phyloP scores from a whole-genome alignment of 768 basidiomycete genomes.

The Tricholoma sp. region DNA sequence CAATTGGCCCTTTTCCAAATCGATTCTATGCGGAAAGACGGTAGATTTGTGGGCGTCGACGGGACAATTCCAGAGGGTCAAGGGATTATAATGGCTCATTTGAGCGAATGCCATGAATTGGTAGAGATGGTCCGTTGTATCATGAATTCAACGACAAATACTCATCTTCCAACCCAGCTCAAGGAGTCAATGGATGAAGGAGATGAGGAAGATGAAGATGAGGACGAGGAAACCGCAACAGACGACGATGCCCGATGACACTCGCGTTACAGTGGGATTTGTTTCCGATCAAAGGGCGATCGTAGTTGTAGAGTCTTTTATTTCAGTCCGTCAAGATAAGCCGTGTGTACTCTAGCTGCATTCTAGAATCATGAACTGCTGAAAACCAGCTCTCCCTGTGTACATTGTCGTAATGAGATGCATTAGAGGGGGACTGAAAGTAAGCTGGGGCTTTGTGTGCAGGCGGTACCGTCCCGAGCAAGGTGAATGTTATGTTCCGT shows the following conservation, averaged over 20 bases:
- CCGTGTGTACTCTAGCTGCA: not conserved
- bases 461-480: not conserved
- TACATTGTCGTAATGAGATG: not conserved
- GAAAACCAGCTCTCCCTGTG: not conserved
- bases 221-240: conserved; percentile 23
- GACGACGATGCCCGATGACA: not conserved
- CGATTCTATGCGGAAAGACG: conserved; percentile 88
- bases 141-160: not conserved
- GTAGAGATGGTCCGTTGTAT: conserved; percentile 74
- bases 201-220: conserved; percentile 52
- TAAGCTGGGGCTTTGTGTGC: not conserved
- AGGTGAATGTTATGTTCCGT: conserved; percentile 1
- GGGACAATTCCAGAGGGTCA: conserved; percentile 94
- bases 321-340: not conserved
- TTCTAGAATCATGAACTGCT: not conserved
- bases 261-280: not conserved
- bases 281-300: not conserved
- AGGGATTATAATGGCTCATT: conserved; percentile 91
- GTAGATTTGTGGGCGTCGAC: conserved; percentile 86
- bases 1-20: conserved; percentile 94
- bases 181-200: conserved; percentile 81
- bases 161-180: conserved; percentile 36
- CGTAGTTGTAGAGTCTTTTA: not conserved
- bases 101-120: conserved; percentile 94
- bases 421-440: not conserved